Evolutionary conservation across 768 basidiomycete genomes (phyloP), one percentile per base, ranked within the genome.

Genomic region (Tylopilus intermedius): DNA sequence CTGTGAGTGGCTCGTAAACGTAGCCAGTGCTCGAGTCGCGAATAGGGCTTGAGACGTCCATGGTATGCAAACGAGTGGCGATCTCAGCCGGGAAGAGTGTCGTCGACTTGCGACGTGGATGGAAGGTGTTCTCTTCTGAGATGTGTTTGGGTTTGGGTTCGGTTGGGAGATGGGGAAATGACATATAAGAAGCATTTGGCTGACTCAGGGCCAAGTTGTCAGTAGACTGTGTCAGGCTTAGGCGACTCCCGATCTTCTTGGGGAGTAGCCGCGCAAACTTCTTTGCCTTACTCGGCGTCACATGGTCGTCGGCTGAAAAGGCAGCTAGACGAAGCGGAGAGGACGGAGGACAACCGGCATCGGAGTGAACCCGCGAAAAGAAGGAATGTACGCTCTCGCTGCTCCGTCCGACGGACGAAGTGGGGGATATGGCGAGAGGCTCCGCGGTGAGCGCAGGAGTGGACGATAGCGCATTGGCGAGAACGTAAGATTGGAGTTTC

Each of bases 51-150:
- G 59, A 69, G 27, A 68, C 67, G 15, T 68, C 67, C 50, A 68
- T 66, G 30, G 68, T 60, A 18, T 69, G 67, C 43, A 68, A 51
- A 49, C 62, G 67, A 41, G 65, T 47, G 45, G 46, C 52, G 15
- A 68, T 47, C 49, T 67, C 64, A 43, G 59, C 58, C 2, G 67
- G 67, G 35, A 71, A 69, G 53, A 69, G 57, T 5, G 64, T 68
- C 26, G 66, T 58, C 49, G 68, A 69, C 60, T 69, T 69, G 51
- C 69, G 67, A 49, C 69, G 68, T 15, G 68, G 60, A 51, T 71
- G 69, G 30, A 69, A 69, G 2, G 64, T 71, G 56, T 70, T 69
- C 59, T 64, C 62, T 49, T 68, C 66, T 40, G 62, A 62, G 37
- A 58, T 15, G 50, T 56, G 60, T 45, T 62, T 69, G 38, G 58